phyloP scores from a whole-genome alignment of 306 rosid genomes.

The Lotus japonicus region DNA sequence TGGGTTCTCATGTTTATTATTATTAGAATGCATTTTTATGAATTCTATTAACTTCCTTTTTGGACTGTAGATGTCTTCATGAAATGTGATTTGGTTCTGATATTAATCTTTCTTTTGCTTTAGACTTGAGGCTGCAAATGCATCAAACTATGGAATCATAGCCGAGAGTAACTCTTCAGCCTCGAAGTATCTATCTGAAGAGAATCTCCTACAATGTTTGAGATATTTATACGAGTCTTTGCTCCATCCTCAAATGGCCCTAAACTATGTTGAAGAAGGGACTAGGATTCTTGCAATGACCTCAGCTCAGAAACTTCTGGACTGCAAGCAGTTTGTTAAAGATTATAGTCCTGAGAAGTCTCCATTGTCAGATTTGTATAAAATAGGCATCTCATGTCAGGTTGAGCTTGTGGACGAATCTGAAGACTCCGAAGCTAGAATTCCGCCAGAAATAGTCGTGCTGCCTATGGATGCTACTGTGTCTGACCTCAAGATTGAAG shows the following conservation, averaged over 20 bases:
- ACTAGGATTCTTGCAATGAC: conserved; percentile 48
- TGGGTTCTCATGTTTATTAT: not conserved
- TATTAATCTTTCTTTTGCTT: conserved; percentile 1
- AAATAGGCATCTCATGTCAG: conserved; percentile 46
- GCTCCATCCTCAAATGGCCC: conserved; percentile 72
- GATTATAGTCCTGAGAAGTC: conserved; percentile 46
- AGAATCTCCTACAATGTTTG: conserved; percentile 56
- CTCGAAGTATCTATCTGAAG: conserved; percentile 54
- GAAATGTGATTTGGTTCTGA: not conserved
- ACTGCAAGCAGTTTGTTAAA: conserved; percentile 96
- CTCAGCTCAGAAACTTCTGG: conserved; percentile 74
- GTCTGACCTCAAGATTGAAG: conserved; percentile 64
- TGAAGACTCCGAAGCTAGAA: conserved; percentile 36
- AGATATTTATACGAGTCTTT: conserved; percentile 65
- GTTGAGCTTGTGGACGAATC: conserved; percentile 57
- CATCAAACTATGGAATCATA: conserved; percentile 21
- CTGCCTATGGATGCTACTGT: conserved; percentile 54
- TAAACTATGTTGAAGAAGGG: conserved; percentile 40
- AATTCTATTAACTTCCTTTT: not conserved
- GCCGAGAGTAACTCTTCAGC: conserved; percentile 32
- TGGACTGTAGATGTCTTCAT: not conserved
- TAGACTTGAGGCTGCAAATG: conserved; percentile 58
- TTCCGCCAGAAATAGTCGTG: conserved; percentile 66
- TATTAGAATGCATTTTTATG: not conserved
- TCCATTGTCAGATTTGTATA: conserved; percentile 20